Percentiles rank a stretch among this genome's conserved stretches.
phyloP scores from a whole-genome alignment of 1,284 basidiomycete genomes.

The Cutaneotrichosporon daszewskae region DNA sequence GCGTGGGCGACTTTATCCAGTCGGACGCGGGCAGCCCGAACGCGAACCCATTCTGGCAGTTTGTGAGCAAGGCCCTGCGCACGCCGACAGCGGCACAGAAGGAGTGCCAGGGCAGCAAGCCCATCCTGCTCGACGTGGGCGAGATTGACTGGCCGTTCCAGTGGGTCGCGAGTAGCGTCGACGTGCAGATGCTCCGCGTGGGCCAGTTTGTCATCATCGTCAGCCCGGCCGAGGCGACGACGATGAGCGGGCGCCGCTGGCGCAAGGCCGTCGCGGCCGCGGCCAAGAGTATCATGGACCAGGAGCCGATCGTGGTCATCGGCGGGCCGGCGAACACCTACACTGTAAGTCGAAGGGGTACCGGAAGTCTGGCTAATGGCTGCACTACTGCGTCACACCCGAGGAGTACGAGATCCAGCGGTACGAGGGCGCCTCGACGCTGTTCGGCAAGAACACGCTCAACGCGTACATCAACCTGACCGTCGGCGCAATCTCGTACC shows the following conservation, averaged over 20 bases:
- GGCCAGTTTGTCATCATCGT: constrained; percentile 17
- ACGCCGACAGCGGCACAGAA: constrained; percentile 3
- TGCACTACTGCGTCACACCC: constrained; percentile 8
- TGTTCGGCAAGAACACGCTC: constrained; percentile 11
- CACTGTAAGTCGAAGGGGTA: too few relatives aligned
- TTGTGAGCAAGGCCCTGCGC: constrained; percentile 1
- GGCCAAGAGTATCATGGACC: not conserved
- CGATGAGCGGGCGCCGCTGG: constrained; percentile 13
- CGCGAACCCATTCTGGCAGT: constrained; percentile 12
- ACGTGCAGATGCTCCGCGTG: constrained; percentile 11
- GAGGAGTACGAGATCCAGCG: constrained; percentile 17
- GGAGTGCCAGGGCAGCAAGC: constrained; percentile 13
- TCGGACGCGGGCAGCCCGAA: not conserved
- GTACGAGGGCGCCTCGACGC: constrained; percentile 17
- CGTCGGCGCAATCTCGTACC: constrained; percentile 2
- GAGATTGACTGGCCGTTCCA: constrained; percentile 12
- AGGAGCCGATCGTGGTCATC: constrained; percentile 12
- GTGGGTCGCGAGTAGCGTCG: constrained; percentile 13
- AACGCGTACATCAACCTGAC: constrained; percentile 16
- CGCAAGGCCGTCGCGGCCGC: constrained; percentile 6
- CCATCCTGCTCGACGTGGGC: constrained; percentile 13
- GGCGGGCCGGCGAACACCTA: constrained; percentile 16
- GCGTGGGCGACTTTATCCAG: constrained; percentile 10
- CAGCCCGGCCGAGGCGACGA: constrained; percentile 10
- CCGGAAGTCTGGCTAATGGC: too few relatives aligned